Base-by-base conservation (phyloP, 2,329 filamentous ascomycete species). In the Madurella mycetomatis region DNA sequence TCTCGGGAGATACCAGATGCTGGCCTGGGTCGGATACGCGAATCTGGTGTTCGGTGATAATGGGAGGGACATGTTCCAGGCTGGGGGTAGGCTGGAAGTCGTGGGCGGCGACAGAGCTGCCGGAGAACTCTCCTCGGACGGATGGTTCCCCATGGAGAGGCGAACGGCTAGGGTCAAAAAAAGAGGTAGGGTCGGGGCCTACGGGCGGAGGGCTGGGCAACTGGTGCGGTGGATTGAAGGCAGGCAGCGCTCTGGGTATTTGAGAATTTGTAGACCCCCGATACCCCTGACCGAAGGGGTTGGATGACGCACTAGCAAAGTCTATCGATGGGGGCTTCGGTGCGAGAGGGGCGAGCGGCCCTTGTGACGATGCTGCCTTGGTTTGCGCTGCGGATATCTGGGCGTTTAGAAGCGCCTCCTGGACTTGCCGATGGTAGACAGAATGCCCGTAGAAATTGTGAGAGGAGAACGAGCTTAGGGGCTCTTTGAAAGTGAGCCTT, bases 401-500 rank as follows among this genome's bases (percentile, higher is more conserved):
- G 44, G 64, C 59, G 43, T 76, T 70, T 63, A 78, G 68, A 44
- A 76, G 70, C 12, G 75, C 73, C 51, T 70, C 76, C 17, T 78
- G 72, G 32, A 72, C 73, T 25, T 73, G 73, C 5, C 67, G 65
- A 66, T 74, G 70, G 59, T 77, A 80, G 32, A 73, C 65, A 16
- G 77, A 75, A 53, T 69, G 74, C 41, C 69, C 72, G 63, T 69
- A 72, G 44, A 76, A 73, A 45, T 72, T 72, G 62, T 76, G 74
- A 62, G 81, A 73, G 62, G 81, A 72, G 59, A 77, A 83, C 39
- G 81, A 76, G 49, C 83, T 82, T 54, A 86, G 73, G 5, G 85
- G 85, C 48, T 88, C 81, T 67, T 90, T 92, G 77, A 92, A 94
- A 55, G 90, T 78, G 51, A 94, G 84, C 45, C 87, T 82, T 68